Conservation (phyloP, 2,329 filamentous ascomycete species). For the Talaromyces sp. region DNA sequence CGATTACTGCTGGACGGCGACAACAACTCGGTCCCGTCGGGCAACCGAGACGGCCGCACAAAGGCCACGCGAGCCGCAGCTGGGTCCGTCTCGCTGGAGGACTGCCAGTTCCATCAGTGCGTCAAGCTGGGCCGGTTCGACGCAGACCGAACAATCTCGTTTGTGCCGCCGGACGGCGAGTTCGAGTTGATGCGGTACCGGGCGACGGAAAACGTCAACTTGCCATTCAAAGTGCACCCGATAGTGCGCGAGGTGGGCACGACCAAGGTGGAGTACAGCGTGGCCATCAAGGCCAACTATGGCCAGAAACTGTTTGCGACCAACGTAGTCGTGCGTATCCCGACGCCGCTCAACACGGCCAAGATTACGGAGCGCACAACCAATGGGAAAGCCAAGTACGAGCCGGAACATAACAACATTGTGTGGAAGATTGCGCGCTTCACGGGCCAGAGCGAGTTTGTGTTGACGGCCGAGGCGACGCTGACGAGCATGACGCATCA, state of each 20-base stretch:
- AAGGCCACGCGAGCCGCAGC: slow-evolving; percentile 95
- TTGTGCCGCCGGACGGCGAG: slow-evolving; percentile 93
- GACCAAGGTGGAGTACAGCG: slow-evolving; percentile 97
- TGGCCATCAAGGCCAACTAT: slow-evolving; percentile 95
- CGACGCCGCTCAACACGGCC: slow-evolving; percentile 93
- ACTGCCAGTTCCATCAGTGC: slow-evolving; percentile 98
- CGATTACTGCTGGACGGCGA: slow-evolving; percentile 82
- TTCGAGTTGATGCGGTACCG: slow-evolving; percentile 99
- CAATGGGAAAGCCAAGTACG: slow-evolving; percentile 97
- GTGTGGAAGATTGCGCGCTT: slow-evolving; percentile 99
- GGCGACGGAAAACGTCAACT: slow-evolving; percentile 95
- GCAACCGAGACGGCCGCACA: slow-evolving; percentile 42
- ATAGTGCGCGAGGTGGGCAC: slow-evolving; percentile 97
- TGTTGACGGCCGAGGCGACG: slow-evolving; percentile 87
- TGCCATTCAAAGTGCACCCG: slow-evolving; percentile 97
- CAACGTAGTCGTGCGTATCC: slow-evolving; percentile 90
- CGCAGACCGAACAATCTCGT: slow-evolving; percentile 91
- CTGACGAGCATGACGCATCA: slow-evolving; percentile 97
- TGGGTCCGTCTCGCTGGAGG: slow-evolving; percentile 90
- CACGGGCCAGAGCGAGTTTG: slow-evolving; percentile 94
- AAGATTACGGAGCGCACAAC: slow-evolving; percentile 88
- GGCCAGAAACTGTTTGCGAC: slow-evolving; percentile 94
- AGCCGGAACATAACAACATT: slow-evolving; percentile 95
- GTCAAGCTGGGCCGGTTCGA: slow-evolving; percentile 97
- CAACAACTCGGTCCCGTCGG: slow-evolving; percentile 47